phyloP scores from a whole-genome alignment of 352 stramenopile genomes.

The Phytophthora uliginosa region DNA sequence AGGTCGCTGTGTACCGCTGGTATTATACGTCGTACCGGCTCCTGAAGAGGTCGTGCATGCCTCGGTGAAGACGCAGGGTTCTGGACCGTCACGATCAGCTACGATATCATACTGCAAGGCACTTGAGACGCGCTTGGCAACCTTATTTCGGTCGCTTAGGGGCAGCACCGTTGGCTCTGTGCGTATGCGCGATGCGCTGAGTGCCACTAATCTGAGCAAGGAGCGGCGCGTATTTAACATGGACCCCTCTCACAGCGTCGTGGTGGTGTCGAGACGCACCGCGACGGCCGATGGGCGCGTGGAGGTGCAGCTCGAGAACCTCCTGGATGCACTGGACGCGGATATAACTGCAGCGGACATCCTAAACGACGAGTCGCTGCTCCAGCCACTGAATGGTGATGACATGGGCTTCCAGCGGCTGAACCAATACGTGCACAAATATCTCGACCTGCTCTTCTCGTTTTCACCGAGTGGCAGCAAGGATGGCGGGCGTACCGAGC shows the following conservation, averaged over 20 bases:
- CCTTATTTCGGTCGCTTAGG: slow-evolving; percentile 65
- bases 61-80: slow-evolving; percentile 37
- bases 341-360: slow-evolving; percentile 33
- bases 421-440: slow-evolving; percentile 67
- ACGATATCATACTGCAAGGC: slow-evolving; percentile 68
- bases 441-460: slow-evolving; percentile 67
- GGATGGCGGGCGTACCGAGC: slow-evolving; percentile 53
- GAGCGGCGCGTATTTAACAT: slow-evolving; percentile 76
- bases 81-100: slow-evolving; percentile 50
- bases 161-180: slow-evolving; percentile 61
- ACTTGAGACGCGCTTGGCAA: slow-evolving; percentile 61
- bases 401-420: slow-evolving; percentile 67
- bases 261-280: slow-evolving; percentile 58
- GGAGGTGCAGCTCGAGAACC: slow-evolving; percentile 47
- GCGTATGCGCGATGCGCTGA: slow-evolving; percentile 66
- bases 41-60: slow-evolving; percentile 53
- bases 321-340: slow-evolving; percentile 55
- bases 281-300: slow-evolving; percentile 39
- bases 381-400: slow-evolving; percentile 63
- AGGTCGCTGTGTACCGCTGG: slow-evolving; percentile 73
- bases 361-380: slow-evolving; percentile 34
- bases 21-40: slow-evolving; percentile 70
- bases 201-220: slow-evolving; percentile 64
- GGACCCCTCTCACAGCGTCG: slow-evolving; percentile 75
- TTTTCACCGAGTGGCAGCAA: slow-evolving; percentile 39